Evolutionary conservation across 345 rosid genomes (phyloP).

Genomic region (Hibiscus tridactylites): DNA sequence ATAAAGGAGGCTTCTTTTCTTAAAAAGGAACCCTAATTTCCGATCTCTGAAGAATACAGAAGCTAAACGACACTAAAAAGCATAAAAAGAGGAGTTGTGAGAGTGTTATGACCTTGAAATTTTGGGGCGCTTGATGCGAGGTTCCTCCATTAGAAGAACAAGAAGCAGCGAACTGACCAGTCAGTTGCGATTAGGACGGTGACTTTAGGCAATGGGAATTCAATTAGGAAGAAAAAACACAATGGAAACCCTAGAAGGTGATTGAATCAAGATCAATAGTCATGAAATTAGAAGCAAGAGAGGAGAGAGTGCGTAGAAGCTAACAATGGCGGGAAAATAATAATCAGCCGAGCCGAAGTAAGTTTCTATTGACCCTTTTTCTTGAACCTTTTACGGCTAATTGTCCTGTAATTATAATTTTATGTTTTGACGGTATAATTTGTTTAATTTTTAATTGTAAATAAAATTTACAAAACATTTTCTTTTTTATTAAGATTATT

Average conservation of each 20-base stretch:
- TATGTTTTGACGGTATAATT: too few species aligned
- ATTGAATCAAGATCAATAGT: neutral
- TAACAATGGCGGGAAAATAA: neutral
- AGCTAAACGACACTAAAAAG: neutral
- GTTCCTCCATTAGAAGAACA: slow-evolving; percentile 32
- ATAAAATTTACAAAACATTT: too few species aligned
- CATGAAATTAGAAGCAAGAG: neutral
- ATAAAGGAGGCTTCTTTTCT: neutral
- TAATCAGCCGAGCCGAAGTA: neutral
- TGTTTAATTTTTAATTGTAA: too few species aligned
- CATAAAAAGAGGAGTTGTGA: neutral
- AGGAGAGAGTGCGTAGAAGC: neutral
- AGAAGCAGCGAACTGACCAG: neutral
- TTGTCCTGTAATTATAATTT: too few species aligned
- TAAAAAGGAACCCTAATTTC: neutral
- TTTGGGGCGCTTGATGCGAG: slow-evolving; percentile 47
- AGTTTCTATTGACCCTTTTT: neutral
- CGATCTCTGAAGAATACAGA: neutral
- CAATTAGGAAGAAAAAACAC: neutral
- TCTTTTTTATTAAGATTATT: too few species aligned
- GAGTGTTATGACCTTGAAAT: slow-evolving; percentile 25
- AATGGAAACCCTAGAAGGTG: neutral
- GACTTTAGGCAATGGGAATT: neutral
- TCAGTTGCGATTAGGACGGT: neutral
- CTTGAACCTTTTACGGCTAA: too few species aligned